A percentile compares a stretch with the other conserved stretches of the same genome.
Evolutionary conservation across 208 protist genomes (phyloP).

Genomic region (Trypanosoma lewisi): DNA sequence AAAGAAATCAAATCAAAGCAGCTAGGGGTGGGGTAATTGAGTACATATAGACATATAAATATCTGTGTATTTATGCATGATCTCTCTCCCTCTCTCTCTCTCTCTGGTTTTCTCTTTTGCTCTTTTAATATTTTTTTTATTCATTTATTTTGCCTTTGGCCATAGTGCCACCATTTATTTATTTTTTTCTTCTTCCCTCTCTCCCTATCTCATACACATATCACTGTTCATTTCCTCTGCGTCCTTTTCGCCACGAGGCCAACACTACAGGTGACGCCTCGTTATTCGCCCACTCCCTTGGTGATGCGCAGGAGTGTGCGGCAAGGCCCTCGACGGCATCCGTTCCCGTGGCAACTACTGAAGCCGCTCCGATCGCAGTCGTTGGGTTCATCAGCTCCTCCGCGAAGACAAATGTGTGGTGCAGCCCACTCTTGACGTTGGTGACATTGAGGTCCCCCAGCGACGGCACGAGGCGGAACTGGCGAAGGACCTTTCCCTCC

Average conservation of each 20-base stretch:
- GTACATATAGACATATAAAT: no score
- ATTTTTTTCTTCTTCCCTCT: no score
- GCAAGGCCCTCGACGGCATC: not conserved
- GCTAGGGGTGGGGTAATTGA: no score
- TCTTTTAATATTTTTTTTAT: no score
- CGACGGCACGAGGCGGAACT: constrained; percentile 36
- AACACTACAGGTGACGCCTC: not conserved
- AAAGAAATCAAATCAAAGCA: no score
- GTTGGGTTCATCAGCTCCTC: constrained; percentile 41
- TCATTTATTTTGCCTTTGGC: no score
- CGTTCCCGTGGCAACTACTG: not conserved
- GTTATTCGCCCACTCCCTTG: not conserved
- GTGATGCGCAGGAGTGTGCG: not conserved
- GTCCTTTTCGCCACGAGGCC: not conserved
- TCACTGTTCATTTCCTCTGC: constrained; percentile 8
- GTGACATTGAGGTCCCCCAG: constrained; percentile 56
- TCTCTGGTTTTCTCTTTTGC: no score
- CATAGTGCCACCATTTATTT: no score
- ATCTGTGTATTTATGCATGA: no score
- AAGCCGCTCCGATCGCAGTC: not conserved
- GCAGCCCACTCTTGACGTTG: constrained; percentile 72
- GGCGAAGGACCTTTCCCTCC: constrained; percentile 9
- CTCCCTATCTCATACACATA: not conserved
- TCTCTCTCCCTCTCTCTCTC: no score
- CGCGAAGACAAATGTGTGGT: constrained; percentile 77